Conservation (phyloP, 2,329 filamentous ascomycete genomes). For the Arthrobotrys megalospora region DNA sequence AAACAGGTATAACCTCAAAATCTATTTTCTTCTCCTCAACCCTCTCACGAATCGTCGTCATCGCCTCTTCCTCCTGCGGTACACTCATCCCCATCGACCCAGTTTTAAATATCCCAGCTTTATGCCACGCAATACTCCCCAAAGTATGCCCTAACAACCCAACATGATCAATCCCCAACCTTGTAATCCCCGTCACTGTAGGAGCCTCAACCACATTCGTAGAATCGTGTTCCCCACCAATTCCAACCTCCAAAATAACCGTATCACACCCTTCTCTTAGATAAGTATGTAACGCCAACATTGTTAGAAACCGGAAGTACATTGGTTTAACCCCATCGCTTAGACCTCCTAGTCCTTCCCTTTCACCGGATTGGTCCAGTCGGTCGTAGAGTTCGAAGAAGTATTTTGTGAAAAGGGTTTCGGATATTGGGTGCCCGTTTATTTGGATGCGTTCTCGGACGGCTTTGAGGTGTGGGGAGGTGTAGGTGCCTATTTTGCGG, state of each 20-base stretch:
- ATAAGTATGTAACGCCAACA: slow-evolving; percentile 90
- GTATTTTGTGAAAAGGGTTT: slow-evolving; percentile 75
- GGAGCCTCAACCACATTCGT: slow-evolving; percentile 86
- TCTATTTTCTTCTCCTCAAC: slow-evolving; percentile 73
- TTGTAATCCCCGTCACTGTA: slow-evolving; percentile 81
- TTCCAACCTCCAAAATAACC: slow-evolving; percentile 91
- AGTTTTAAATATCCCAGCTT: slow-evolving; percentile 86
- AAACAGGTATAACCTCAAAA: slow-evolving; percentile 69
- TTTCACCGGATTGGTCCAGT: slow-evolving; percentile 72
- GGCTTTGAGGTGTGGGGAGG: slow-evolving; percentile 78
- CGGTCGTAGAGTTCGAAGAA: slow-evolving; percentile 79
- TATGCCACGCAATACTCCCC: slow-evolving; percentile 91
- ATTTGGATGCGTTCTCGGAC: slow-evolving; percentile 79
- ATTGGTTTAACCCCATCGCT: slow-evolving; percentile 80
- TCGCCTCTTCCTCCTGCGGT: slow-evolving; percentile 73
- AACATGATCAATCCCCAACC: slow-evolving; percentile 87
- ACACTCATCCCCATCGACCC: slow-evolving; percentile 77
- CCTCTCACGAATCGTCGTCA: slow-evolving; percentile 74
- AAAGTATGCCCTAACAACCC: slow-evolving; percentile 84
- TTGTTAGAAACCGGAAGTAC: slow-evolving; percentile 91
- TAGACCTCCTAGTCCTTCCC: slow-evolving; percentile 66
- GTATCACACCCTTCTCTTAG: slow-evolving; percentile 80
- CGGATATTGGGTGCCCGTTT: slow-evolving; percentile 73
- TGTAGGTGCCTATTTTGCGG: slow-evolving; percentile 77
- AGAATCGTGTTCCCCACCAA: slow-evolving; percentile 92